These are phyloP conservation scores for Tagetes erecta DNA, from an alignment of 129 eudicot genomes.

Conservation along the genomic window DNA sequence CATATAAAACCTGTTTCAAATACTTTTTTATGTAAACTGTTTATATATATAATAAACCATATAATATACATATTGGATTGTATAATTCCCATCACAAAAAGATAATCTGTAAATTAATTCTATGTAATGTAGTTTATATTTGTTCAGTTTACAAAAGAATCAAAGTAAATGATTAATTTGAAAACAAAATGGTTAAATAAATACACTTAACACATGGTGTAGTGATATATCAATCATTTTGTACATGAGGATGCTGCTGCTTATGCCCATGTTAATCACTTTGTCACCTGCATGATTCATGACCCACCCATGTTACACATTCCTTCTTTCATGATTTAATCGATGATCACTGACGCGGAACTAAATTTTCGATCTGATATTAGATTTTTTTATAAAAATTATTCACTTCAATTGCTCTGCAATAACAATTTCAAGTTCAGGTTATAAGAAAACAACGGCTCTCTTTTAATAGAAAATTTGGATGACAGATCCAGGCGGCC, in stretches of 20 bases:
- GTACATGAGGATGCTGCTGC: conserved; percentile 32
- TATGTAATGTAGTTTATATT: not conserved
- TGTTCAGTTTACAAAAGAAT: not conserved
- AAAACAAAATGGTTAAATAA: not conserved
- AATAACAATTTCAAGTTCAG: not conserved
- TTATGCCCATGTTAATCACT: conserved; percentile 20
- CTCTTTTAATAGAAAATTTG: not conserved
- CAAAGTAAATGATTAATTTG: not conserved
- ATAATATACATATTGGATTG: not conserved
- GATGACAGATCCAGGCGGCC: not conserved
- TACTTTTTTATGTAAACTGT: no score
- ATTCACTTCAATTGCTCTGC: not conserved
- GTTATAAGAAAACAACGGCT: not conserved
- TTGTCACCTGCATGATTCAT: conserved; percentile 21
- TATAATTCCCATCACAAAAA: not conserved
- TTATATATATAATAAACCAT: not conserved
- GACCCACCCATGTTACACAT: conserved; percentile 22
- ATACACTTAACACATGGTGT: conserved; percentile 12
- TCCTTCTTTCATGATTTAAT: not conserved
- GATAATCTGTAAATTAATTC: not conserved
- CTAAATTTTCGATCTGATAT: not conserved
- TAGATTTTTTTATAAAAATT: no score
- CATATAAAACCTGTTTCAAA: not conserved
- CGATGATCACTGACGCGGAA: not conserved
- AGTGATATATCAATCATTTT: conserved; percentile 22